Evolutionary conservation across 1,284 basidiomycete genomes (phyloP).

Genomic region (Irpex sp.): DNA sequence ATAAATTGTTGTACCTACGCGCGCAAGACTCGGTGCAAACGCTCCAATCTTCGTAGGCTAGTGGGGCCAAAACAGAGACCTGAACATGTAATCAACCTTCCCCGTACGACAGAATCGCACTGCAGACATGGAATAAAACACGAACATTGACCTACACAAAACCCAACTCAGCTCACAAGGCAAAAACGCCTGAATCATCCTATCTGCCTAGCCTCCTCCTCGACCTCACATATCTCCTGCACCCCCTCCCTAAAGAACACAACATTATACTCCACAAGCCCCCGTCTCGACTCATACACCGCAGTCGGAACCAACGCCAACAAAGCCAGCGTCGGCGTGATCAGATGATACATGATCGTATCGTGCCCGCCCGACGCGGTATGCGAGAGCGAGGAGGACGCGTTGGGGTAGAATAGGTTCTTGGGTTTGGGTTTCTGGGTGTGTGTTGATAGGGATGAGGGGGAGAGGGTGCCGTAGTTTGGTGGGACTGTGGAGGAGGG

Average conservation of each 20-base stretch:
- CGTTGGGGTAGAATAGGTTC: conserved; percentile 47
- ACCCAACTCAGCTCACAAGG: no score
- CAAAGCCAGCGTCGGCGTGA: conserved; percentile 79
- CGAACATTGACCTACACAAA: no score
- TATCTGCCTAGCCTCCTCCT: conserved; percentile 45
- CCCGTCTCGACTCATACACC: conserved; percentile 75
- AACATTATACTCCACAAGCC: conserved; percentile 91
- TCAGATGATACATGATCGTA: conserved; percentile 84
- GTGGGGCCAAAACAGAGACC: no score
- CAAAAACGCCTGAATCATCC: not conserved
- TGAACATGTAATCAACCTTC: no score
- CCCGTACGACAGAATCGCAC: no score
- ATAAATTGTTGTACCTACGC: no score
- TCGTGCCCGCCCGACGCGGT: conserved; percentile 59
- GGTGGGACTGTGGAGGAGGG: not conserved
- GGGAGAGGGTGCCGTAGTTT: not conserved
- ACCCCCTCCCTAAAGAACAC: conserved; percentile 82
- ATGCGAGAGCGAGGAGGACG: conserved; percentile 55
- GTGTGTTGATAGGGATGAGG: not conserved
- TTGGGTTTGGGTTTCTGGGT: conserved; percentile 18
- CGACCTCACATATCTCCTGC: conserved; percentile 72
- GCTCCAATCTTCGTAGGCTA: no score
- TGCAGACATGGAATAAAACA: no score
- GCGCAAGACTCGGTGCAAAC: no score
- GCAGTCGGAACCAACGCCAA: conserved; percentile 79